These are phyloP conservation scores for Zygosaccharomyces rouxii DNA, from an alignment of 805 yeast genomes.

Conservation along the genomic window DNA sequence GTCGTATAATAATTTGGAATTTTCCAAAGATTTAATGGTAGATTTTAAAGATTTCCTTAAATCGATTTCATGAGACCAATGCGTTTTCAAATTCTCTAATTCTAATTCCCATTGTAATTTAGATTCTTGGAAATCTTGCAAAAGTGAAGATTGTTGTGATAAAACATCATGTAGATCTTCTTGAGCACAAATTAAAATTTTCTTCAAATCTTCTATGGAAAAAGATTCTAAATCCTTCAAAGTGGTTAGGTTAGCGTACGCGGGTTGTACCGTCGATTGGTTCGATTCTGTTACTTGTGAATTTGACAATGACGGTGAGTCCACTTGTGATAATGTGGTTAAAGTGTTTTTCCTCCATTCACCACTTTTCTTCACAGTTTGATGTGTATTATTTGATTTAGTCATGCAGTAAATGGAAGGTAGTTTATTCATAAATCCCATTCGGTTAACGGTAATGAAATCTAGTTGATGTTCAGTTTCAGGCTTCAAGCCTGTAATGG, in stretches of 20 bases:
- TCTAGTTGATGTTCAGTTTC: slow-evolving; percentile 32
- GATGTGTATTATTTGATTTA: slow-evolving; percentile 8
- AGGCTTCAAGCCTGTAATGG: slow-evolving; percentile 24
- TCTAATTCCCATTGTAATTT: slow-evolving; percentile 28
- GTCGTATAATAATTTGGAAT: slow-evolving; percentile 32
- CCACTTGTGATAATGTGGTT: slow-evolving; percentile 5
- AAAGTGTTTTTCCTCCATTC: slow-evolving; percentile 27
- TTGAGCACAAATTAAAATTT: slow-evolving; percentile 32
- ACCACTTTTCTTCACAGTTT: slow-evolving; percentile 16
- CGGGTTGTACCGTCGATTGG: slow-evolving; percentile 13
- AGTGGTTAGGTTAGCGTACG: slow-evolving; percentile 28
- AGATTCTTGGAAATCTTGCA: slow-evolving; percentile 31
- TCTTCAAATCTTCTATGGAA: slow-evolving; percentile 32
- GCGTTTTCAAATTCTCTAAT: slow-evolving; percentile 29
- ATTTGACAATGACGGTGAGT: slow-evolving; percentile 3
- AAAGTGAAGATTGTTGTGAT: slow-evolving; percentile 23
- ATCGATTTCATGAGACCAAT: slow-evolving; percentile 34
- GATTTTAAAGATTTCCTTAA: slow-evolving; percentile 32
- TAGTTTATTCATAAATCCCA: slow-evolving; percentile 34
- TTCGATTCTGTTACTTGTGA: slow-evolving; percentile 2
- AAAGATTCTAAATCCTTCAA: slow-evolving; percentile 30
- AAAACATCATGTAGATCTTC: slow-evolving; percentile 35
- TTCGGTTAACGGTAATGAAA: slow-evolving; percentile 32
- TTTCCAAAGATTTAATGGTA: slow-evolving; percentile 34
- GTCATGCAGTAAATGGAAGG: slow-evolving; percentile 33